Evolutionary conservation across 2,329 filamentous ascomycete species (phyloP).

Genomic region (Curvularia eragrostidis): DNA sequence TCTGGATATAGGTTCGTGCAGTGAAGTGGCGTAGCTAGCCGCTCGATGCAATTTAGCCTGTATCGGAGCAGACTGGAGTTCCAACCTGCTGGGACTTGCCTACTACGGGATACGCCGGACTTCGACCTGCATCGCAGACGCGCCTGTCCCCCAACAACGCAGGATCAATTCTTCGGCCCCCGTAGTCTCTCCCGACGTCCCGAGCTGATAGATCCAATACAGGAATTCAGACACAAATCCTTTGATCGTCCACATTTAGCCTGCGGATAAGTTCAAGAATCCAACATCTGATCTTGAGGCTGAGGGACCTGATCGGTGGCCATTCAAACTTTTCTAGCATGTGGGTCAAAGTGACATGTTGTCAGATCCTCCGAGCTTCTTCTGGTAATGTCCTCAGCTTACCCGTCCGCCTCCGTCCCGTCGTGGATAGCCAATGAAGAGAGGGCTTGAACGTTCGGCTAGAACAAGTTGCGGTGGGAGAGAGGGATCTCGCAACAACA

Average conservation of each 20-base stretch:
- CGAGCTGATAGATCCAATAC: neutral
- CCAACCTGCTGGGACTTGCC: neutral
- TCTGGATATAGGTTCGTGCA: neutral
- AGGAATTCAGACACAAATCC: neutral
- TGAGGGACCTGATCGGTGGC: neutral
- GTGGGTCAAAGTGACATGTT: neutral
- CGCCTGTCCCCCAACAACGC: neutral
- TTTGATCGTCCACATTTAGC: neutral
- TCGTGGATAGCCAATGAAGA: neutral
- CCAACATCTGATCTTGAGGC: slow-evolving; percentile 1
- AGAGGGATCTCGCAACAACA: neutral
- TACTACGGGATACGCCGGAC: neutral
- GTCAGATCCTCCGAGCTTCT: neutral
- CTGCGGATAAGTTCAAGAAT: neutral
- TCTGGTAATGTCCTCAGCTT: neutral
- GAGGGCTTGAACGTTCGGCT: neutral
- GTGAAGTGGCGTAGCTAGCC: neutral
- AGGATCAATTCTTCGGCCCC: neutral
- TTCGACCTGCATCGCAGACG: neutral
- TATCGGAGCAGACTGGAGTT: neutral
- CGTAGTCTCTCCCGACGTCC: neutral
- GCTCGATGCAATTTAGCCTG: neutral
- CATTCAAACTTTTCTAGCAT: neutral
- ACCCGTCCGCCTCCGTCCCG: neutral
- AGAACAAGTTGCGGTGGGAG: neutral